Evolutionary conservation across 306 rosid species (phyloP), one percentile per base, ranked within the genome.

Genomic region (Psophocarpus tetragonolobus): DNA sequence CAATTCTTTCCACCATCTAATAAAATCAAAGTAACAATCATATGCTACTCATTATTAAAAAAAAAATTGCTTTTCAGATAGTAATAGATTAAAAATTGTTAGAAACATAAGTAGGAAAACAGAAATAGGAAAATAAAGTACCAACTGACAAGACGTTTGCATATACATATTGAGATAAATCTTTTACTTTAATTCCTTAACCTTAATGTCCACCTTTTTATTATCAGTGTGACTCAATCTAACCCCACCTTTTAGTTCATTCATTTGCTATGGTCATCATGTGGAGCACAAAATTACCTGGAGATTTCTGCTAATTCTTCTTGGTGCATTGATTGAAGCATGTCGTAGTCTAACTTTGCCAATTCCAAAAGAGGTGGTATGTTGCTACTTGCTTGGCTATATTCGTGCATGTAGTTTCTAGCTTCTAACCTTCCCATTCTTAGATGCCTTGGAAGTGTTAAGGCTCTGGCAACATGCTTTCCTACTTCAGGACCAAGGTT

Each of bases 1-100:
- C 51, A 86, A 32, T 10, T 77, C 57, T 36, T 80, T 83, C 87
- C 85, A 86, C 89, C 89, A 86, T 74, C 89, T 86, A 73, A 60
- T 20, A n/a, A 79, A 53, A 71, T 15, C 30, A 79, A 38, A 75
- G 2, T 38, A 56, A 50, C 0, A 11, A 1, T 82, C 24, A 70
- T 24, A 44, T 30, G 50, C 1, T 21, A 12, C 53, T 41, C 23
- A 39, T 15, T 24, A 39, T 15, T 24, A n/a, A 38, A 33, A 51
- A 17, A 4, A 61, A 8, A 63, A 50, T 29, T 44, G 36, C 15
- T 44, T 74, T 60, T 27, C 18, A 29, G 4, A 15, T 30, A 60
- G 9, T 58, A 27, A 58, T 27, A 58, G 33, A 57, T 26, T 4
- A 23, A 57, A 57, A 57, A 26, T 6, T 44, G 45, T 27, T 6